Conservation (phyloP, 1,284 basidiomycete genomes). For the Cryptococcus jaspeensis region DNA sequence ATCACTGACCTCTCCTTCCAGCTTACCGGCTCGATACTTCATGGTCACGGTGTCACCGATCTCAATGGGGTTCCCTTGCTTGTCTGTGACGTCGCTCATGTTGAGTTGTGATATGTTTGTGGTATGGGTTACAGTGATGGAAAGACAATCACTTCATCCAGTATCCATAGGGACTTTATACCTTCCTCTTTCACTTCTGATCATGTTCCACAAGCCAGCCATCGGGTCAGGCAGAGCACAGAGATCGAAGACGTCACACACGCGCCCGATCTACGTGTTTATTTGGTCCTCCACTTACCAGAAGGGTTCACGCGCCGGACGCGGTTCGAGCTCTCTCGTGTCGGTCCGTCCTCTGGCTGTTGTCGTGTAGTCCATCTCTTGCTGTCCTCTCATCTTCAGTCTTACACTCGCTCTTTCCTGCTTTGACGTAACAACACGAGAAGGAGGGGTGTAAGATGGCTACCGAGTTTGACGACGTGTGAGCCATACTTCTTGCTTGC, state of each 20-base stretch:
- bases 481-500: slow-evolving; percentile 9
- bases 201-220: too few relatives aligned
- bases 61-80: slow-evolving; percentile 2
- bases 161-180: too few relatives aligned
- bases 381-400: neutral
- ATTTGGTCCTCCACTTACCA: neutral
- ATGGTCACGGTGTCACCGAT: slow-evolving; percentile 1
- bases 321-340: slow-evolving; percentile 4
- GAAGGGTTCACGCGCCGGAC: slow-evolving; percentile 5
- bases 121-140: neutral
- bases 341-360: too few relatives aligned
- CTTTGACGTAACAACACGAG: neutral
- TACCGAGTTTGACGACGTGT: slow-evolving; percentile 50
- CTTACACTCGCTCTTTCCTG: neutral
- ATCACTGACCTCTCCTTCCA: slow-evolving; percentile 1
- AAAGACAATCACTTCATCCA: neutral
- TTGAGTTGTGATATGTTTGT: neutral
- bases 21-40: slow-evolving; percentile 1
- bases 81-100: slow-evolving; percentile 2
- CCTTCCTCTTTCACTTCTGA: too few relatives aligned
- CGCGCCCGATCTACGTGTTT: neutral
- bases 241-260: too few relatives aligned
- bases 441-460: slow-evolving; percentile 26
- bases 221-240: too few relatives aligned
- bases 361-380: neutral